Percentiles rank a stretch among this genome's conserved stretches.
Conservation (phyloP, 2,329 filamentous ascomycete species). For the Herpotrichia juniperi region DNA sequence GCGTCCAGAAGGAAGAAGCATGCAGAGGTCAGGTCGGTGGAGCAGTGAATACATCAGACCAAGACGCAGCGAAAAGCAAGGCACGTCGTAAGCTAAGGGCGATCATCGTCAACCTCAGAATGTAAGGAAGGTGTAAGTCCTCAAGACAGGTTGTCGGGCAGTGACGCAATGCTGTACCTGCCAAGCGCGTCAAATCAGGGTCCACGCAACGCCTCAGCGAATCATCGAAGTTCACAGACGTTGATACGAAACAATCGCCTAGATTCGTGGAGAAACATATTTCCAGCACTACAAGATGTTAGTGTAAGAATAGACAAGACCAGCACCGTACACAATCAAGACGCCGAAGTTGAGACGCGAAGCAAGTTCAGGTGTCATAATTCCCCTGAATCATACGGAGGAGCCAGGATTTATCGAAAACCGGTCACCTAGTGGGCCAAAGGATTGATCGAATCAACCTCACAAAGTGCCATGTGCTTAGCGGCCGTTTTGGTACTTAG, state of each 20-base stretch:
- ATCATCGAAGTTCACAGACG: slow-evolving; percentile 14
- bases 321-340: too few relatives aligned
- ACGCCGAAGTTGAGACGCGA: too few relatives aligned
- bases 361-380: too few relatives aligned
- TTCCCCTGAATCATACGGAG: too few relatives aligned
- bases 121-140: slow-evolving; percentile 16
- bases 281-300: too few relatives aligned
- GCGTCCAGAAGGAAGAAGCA: slow-evolving; percentile 12
- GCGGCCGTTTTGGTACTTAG: too few relatives aligned
- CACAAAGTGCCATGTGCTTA: too few relatives aligned
- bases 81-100: slow-evolving; percentile 10
- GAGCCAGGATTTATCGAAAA: too few relatives aligned
- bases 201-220: slow-evolving; percentile 13
- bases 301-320: too few relatives aligned
- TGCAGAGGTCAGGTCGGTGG: slow-evolving; percentile 2
- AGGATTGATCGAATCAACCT: too few relatives aligned
- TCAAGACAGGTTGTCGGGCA: background rate
- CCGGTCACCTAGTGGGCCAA: too few relatives aligned
- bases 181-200: slow-evolving; percentile 14
- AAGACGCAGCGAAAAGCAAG: slow-evolving; percentile 14
- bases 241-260: slow-evolving; percentile 1
- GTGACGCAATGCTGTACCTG: slow-evolving; percentile 28
- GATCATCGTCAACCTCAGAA: slow-evolving; percentile 13
- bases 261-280: too few relatives aligned
- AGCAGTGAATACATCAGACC: background rate